phyloP scores from a whole-genome alignment of 202 grass and related monocot species.

The Brachypodium distachyon region DNA sequence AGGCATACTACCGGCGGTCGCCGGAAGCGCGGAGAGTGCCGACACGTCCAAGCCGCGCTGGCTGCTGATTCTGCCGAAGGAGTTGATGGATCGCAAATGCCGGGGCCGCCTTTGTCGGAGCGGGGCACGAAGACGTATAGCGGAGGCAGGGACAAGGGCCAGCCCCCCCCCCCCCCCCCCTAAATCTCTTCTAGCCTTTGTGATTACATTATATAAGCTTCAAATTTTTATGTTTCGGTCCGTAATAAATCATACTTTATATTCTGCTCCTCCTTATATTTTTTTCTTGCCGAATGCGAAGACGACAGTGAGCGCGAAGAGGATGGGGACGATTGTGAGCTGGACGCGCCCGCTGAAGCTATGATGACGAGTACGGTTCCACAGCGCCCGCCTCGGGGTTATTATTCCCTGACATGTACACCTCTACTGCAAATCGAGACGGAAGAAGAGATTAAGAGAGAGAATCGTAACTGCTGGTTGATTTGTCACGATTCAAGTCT shows the following conservation, averaged over 20 bases:
- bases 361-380: neutral
- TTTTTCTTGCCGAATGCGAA: too few species aligned
- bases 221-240: too few species aligned
- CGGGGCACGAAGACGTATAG: neutral
- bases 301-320: constrained; percentile 26
- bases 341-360: constrained; percentile 22
- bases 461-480: neutral
- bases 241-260: too few species aligned
- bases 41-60: constrained; percentile 23
- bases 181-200: too few species aligned
- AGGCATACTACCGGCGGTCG: too few species aligned
- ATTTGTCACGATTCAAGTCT: too few species aligned
- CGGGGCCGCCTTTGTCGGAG: neutral
- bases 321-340: constrained; percentile 23
- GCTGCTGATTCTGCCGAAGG: neutral
- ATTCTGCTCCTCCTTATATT: too few species aligned
- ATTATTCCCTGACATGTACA: constrained; percentile 31
- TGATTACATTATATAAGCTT: too few species aligned
- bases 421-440: neutral
- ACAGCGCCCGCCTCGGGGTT: too few species aligned
- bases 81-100: constrained; percentile 12
- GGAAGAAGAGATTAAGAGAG: too few species aligned
- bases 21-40: constrained; percentile 37
- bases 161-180: too few species aligned
- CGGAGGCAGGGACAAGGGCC: constrained; percentile 30